Percentiles rank a stretch among this genome's conserved stretches.
Evolutionary conservation across 192 early-diverging fungal species (phyloP).

Genomic region (Phlyctochytrium arcticum): DNA sequence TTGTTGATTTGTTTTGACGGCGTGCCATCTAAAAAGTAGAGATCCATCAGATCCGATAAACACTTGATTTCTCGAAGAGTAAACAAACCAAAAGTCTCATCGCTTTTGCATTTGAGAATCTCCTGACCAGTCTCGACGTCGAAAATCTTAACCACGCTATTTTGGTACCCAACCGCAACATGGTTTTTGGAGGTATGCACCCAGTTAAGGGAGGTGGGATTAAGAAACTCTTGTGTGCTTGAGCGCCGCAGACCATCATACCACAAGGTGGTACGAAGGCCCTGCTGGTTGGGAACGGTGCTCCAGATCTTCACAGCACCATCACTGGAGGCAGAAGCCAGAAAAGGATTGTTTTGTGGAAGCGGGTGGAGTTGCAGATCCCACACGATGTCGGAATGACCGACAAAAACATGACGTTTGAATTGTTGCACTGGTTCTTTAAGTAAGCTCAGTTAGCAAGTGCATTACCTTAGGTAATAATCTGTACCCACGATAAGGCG

Average conservation of each 20-base stretch:
- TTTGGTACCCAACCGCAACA: constrained; percentile 61
- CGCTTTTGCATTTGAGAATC: constrained; percentile 49
- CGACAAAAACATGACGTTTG: constrained; percentile 60
- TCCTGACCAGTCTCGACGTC: constrained; percentile 72
- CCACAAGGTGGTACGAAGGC: constrained; percentile 33
- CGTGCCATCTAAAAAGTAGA: constrained; percentile 49
- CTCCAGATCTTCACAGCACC: constrained; percentile 82
- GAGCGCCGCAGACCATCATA: constrained; percentile 18
- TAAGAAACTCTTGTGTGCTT: constrained; percentile 1
- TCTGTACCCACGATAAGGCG: constrained; percentile 33
- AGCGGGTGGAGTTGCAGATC: constrained; percentile 67
- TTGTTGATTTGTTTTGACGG: constrained; percentile 71
- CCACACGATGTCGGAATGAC: constrained; percentile 86
- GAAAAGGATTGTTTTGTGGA: constrained; percentile 38
- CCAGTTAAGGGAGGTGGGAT: constrained; percentile 71
- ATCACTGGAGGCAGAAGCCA: constrained; percentile 76
- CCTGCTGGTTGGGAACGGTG: constrained; percentile 27
- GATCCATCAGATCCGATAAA: no score
- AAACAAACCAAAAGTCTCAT: constrained; percentile 61
- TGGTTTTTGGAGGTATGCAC: constrained; percentile 51
- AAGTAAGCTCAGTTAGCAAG: neutral
- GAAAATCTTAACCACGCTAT: constrained; percentile 63
- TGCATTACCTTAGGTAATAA: neutral
- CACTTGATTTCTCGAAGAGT: neutral
- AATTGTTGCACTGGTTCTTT: constrained; percentile 9